phyloP scores from a whole-genome alignment of 257 asterid genomes.

The Solanum piurae region DNA sequence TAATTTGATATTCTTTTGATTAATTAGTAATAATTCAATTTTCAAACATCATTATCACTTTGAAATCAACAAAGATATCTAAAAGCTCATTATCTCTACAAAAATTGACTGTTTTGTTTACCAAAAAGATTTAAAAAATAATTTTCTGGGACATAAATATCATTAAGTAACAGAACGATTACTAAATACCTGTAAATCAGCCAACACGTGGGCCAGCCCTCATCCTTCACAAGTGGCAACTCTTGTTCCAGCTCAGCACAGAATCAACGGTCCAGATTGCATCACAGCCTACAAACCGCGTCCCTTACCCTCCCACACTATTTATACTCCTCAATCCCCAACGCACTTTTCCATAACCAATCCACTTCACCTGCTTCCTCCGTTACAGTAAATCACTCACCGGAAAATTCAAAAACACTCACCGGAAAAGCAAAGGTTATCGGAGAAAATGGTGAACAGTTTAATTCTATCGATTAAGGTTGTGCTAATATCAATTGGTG shows the following conservation, averaged over 20 bases:
- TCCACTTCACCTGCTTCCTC: background rate
- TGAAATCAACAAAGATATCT: background rate
- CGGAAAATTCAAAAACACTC: background rate
- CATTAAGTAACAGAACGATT: background rate
- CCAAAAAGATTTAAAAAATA: background rate
- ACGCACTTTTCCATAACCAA: constrained; percentile 1
- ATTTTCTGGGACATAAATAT: background rate
- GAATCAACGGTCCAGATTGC: constrained; percentile 31
- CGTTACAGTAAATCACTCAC: background rate
- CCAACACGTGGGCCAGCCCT: background rate
- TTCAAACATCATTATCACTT: background rate
- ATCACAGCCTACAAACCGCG: constrained; percentile 31
- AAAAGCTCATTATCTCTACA: background rate
- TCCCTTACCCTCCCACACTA: constrained; percentile 6
- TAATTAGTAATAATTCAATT: background rate
- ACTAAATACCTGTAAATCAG: background rate
- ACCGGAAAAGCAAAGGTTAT: background rate
- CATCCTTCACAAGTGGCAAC: background rate
- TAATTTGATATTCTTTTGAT: background rate
- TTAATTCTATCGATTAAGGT: constrained; percentile 35
- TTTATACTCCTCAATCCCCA: background rate
- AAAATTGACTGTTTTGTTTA: background rate
- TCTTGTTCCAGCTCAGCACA: background rate
- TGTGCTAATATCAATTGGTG: constrained; percentile 39
- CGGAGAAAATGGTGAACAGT: constrained; percentile 4